Conservation (phyloP, 768 basidiomycete species). For the Lepiota subincarnata region DNA sequence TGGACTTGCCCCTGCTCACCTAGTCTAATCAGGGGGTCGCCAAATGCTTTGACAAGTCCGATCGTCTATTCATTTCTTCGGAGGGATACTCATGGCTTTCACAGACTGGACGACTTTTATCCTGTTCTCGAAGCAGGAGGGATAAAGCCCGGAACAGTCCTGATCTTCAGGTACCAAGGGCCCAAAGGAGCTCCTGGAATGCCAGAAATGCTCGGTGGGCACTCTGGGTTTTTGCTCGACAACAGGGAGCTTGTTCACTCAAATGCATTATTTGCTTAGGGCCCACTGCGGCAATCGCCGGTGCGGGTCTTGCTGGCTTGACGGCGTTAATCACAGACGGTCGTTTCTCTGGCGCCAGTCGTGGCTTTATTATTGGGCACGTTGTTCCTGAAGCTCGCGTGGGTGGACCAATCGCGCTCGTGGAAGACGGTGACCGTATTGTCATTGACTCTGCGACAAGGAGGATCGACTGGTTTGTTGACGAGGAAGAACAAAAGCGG, state of each 20-base stretch:
- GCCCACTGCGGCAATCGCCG: constrained; percentile 80
- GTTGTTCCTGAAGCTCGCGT: constrained; percentile 62
- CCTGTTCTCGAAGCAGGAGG: constrained; percentile 69
- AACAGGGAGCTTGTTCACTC: neutral
- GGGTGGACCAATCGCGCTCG: constrained; percentile 85
- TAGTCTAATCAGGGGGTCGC: constrained; percentile 52
- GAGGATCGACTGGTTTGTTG: constrained; percentile 70
- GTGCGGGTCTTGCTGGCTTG: constrained; percentile 73
- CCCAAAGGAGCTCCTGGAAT: constrained; percentile 91
- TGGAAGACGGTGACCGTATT: constrained; percentile 78
- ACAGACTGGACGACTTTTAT: constrained; percentile 66
- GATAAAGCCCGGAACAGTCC: constrained; percentile 68
- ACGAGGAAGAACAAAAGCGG: constrained; percentile 56
- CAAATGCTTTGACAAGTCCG: constrained; percentile 70
- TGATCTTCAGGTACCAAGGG: constrained; percentile 86
- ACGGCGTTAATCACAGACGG: constrained; percentile 88
- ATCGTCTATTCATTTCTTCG: neutral
- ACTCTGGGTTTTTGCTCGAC: neutral
- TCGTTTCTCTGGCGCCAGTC: constrained; percentile 79
- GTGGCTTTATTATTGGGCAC: constrained; percentile 53
- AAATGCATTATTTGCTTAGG: constrained; percentile 32
- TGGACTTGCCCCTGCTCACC: neutral
- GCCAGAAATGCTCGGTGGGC: constrained; percentile 64
- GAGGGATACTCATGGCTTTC: neutral
- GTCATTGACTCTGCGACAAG: constrained; percentile 65